phyloP scores from a whole-genome alignment of 2,329 filamentous ascomycete species.

The Colletotrichum viniferum region DNA sequence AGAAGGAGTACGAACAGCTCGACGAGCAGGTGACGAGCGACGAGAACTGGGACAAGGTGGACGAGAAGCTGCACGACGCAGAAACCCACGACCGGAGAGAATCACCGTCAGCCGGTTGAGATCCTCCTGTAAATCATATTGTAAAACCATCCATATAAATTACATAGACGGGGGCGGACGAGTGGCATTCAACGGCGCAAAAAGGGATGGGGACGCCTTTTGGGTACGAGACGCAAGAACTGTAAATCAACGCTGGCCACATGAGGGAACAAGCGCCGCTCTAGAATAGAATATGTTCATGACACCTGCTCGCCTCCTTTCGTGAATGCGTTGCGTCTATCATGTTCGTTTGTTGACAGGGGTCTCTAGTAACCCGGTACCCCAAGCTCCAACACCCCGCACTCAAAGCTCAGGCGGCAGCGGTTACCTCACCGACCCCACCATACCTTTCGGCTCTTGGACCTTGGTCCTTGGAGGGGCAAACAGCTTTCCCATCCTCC shows the following conservation, averaged over 20 bases:
- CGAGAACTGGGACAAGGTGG: background rate
- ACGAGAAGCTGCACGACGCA: background rate
- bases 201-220: background rate
- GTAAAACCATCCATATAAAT: background rate
- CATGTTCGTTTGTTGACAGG: background rate
- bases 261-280: background rate
- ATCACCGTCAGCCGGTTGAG: background rate
- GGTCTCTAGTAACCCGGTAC: background rate
- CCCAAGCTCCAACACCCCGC: constrained; percentile 19
- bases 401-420: background rate
- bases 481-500: background rate
- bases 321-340: background rate
- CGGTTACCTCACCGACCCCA: constrained; percentile 18
- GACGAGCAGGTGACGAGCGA: background rate
- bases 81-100: background rate
- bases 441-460: background rate
- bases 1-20: background rate
- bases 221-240: background rate
- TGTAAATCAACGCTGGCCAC: background rate
- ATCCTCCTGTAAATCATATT: background rate
- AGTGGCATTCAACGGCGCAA: background rate
- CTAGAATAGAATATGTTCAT: background rate
- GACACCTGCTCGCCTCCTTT: background rate
- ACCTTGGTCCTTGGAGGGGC: background rate
- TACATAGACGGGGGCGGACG: background rate